phyloP scores from a whole-genome alignment of 2,329 filamentous ascomycete species.

The Raffaelea deltoideospora region DNA sequence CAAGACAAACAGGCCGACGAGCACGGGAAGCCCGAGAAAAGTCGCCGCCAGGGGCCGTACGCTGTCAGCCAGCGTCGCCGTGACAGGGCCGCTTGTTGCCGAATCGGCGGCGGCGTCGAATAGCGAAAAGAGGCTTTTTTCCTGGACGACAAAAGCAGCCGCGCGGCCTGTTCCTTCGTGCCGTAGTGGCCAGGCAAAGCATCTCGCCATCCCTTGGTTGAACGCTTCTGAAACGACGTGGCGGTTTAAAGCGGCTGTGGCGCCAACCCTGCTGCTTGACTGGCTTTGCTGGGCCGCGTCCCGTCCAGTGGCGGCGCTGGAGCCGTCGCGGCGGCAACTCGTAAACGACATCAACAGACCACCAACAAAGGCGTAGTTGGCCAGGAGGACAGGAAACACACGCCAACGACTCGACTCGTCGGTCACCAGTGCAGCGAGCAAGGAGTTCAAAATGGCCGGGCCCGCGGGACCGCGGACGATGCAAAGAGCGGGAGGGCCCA shows the following conservation, averaged over 20 bases:
- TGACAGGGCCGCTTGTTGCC: not conserved
- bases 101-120: not conserved
- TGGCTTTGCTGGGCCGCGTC: not conserved
- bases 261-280: too few relatives aligned
- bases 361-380: slow-evolving; percentile 6
- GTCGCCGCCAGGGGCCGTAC: not conserved
- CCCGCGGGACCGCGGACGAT: not conserved
- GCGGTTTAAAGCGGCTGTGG: too few relatives aligned
- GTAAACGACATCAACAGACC: slow-evolving; percentile 3
- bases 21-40: not conserved
- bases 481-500: not conserved
- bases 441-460: not conserved
- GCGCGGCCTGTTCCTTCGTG: too few relatives aligned
- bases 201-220: not conserved
- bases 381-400: not conserved
- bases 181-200: slow-evolving; percentile 2
- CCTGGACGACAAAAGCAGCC: not conserved
- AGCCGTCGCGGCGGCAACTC: too few relatives aligned
- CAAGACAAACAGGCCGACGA: not conserved
- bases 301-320: not conserved
- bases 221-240: too few relatives aligned
- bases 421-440: not conserved
- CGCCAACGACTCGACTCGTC: not conserved
- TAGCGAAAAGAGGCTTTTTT: not conserved
- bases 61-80: not conserved